phyloP scores from a whole-genome alignment of 1,139 yeast genomes.

The Blastobotrys ciferrii region DNA sequence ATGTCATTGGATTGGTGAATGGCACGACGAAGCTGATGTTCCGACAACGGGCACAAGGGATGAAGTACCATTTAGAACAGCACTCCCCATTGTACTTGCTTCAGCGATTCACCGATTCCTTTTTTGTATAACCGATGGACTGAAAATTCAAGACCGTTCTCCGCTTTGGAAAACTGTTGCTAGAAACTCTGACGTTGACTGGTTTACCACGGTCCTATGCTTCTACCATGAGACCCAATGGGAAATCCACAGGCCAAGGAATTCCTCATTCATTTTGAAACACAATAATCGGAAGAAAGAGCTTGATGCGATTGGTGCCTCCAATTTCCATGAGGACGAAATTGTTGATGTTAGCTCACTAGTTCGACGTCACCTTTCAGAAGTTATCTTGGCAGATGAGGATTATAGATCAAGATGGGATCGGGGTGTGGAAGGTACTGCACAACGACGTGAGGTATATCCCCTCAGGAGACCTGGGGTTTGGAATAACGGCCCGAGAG shows the following conservation, averaged over 20 bases:
- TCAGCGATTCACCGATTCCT: background rate
- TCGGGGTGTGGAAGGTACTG: no score
- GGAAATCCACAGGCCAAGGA: background rate
- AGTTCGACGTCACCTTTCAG: background rate
- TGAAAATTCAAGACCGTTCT: background rate
- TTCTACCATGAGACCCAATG: background rate
- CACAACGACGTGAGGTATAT: no score
- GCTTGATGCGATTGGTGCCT: background rate
- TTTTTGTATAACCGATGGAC: background rate
- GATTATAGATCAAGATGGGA: background rate
- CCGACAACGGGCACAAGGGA: no score
- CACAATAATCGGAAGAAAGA: background rate
- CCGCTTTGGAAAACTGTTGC: background rate
- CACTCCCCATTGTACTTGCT: background rate
- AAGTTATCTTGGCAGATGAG: background rate
- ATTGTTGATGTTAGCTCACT: background rate
- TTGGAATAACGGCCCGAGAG: no score
- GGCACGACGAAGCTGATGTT: background rate
- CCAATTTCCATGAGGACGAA: background rate
- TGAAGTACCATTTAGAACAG: background rate
- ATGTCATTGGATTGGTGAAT: slow-evolving; percentile 2
- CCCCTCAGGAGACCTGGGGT: no score
- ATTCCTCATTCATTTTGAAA: background rate
- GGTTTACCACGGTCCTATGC: background rate
- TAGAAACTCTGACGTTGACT: background rate